These are phyloP conservation scores for Populus pruinosa DNA, from an alignment of 345 rosid genomes.

Conservation along the genomic window DNA sequence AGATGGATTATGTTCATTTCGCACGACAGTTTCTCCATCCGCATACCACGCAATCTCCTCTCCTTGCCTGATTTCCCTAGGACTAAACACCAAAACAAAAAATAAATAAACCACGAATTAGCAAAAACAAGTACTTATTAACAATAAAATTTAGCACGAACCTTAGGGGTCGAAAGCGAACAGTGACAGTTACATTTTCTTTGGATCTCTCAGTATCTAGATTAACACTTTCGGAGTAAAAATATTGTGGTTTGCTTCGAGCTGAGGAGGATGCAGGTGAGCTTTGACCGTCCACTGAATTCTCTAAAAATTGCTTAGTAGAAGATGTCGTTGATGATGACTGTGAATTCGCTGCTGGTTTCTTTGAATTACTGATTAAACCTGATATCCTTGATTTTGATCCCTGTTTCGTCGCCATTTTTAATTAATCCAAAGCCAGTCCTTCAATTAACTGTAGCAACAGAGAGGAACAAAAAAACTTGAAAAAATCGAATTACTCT, in stretches of 20 bases:
- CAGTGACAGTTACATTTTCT: slow-evolving; percentile 92
- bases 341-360: slow-evolving; percentile 57
- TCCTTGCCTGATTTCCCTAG: slow-evolving; percentile 92
- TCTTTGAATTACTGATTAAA: slow-evolving; percentile 31
- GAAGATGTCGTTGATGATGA: slow-evolving; percentile 92
- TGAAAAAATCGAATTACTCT: no score
- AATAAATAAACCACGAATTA: slow-evolving; percentile 12
- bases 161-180: slow-evolving; percentile 98
- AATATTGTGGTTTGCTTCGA: slow-evolving; percentile 71
- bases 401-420: slow-evolving; percentile 73
- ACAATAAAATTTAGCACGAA: slow-evolving; percentile 11
- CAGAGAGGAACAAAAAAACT: background rate
- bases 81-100: slow-evolving; percentile 44
- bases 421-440: background rate
- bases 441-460: background rate
- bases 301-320: slow-evolving; percentile 70
- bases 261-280: slow-evolving; percentile 97
- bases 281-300: slow-evolving; percentile 82
- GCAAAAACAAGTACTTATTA: background rate
- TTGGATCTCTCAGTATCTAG: slow-evolving; percentile 52
- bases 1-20: slow-evolving; percentile 79
- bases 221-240: slow-evolving; percentile 50
- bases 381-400: slow-evolving; percentile 54
- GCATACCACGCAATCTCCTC: slow-evolving; percentile 99
- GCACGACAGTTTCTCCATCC: slow-evolving; percentile 90